Conservation (phyloP, 2,329 filamentous ascomycete species). For the Alternaria alternata region DNA sequence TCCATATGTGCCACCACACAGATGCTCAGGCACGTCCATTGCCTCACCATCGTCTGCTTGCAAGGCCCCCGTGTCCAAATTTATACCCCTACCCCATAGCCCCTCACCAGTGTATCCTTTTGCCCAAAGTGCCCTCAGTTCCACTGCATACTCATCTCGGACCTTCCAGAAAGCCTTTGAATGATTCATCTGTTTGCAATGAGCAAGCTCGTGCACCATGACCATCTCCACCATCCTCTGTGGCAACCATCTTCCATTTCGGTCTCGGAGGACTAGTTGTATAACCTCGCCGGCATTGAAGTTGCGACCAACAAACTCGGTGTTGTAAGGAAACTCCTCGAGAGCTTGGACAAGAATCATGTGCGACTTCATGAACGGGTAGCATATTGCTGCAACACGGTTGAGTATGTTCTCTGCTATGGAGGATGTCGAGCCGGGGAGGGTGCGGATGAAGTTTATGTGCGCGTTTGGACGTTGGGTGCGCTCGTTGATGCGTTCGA, state of each 20-base stretch:
- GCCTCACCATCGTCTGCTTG: slow-evolving; percentile 35
- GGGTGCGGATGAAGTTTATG: slow-evolving; percentile 85
- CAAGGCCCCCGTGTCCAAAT: slow-evolving; percentile 59
- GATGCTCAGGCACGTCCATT: slow-evolving; percentile 60
- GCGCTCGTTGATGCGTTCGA: slow-evolving; percentile 79
- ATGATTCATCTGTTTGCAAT: slow-evolving; percentile 94
- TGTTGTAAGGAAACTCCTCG: slow-evolving; percentile 83
- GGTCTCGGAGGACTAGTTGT: slow-evolving; percentile 80
- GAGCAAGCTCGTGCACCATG: slow-evolving; percentile 91
- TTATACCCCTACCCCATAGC: slow-evolving; percentile 78
- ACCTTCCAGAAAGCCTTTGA: slow-evolving; percentile 82
- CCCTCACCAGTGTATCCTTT: slow-evolving; percentile 80
- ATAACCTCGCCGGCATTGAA: slow-evolving; percentile 91
- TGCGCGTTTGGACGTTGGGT: slow-evolving; percentile 76
- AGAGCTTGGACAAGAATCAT: slow-evolving; percentile 62
- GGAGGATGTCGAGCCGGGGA: slow-evolving; percentile 63
- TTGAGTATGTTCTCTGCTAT: slow-evolving; percentile 48
- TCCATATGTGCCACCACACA: slow-evolving; percentile 82
- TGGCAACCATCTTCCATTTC: slow-evolving; percentile 73
- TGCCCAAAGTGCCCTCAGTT: slow-evolving; percentile 75
- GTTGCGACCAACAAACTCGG: slow-evolving; percentile 85
- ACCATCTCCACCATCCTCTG: slow-evolving; percentile 90
- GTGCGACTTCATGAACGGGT: slow-evolving; percentile 64
- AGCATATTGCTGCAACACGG: slow-evolving; percentile 71
- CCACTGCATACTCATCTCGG: slow-evolving; percentile 73